Conservation (phyloP, 768 basidiomycete species). For the Holtermanniella nyarrowii region DNA sequence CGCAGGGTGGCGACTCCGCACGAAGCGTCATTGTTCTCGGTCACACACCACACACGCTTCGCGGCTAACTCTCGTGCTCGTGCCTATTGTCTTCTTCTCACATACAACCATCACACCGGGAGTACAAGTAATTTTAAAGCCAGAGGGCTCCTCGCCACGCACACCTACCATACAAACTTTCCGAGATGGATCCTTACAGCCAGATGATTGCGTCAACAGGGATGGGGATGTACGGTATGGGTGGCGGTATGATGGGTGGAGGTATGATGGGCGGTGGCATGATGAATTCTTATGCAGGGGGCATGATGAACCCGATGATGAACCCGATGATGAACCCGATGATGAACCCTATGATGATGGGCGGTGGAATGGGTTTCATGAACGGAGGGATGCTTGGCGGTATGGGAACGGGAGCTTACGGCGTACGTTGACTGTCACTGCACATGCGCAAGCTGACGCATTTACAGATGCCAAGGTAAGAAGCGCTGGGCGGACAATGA, state of each 20-base stretch:
- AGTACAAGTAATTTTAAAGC: too few species aligned
- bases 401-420: constrained; percentile 32
- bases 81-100: too few species aligned
- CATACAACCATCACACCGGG: too few species aligned
- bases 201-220: not conserved
- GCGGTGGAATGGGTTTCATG: constrained; percentile 43
- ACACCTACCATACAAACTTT: too few species aligned
- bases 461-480: constrained; percentile 35
- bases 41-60: too few species aligned
- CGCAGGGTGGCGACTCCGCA: too few species aligned
- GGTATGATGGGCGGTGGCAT: too few species aligned
- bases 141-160: too few species aligned
- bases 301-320: constrained; percentile 6
- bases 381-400: constrained; percentile 38
- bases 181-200: not conserved
- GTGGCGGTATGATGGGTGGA: not conserved
- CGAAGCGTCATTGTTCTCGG: too few species aligned
- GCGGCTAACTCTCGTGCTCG: too few species aligned
- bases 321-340: constrained; percentile 14
- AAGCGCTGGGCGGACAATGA: constrained; percentile 3
- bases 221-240: constrained; percentile 21
- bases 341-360: constrained; percentile 22
- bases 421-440: constrained; percentile 28
- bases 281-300: not conserved
- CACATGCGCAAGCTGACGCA: not conserved